These are phyloP conservation scores for Cladosporium sp. DNA, from an alignment of 2,329 filamentous ascomycete genomes.

Conservation along the genomic window DNA sequence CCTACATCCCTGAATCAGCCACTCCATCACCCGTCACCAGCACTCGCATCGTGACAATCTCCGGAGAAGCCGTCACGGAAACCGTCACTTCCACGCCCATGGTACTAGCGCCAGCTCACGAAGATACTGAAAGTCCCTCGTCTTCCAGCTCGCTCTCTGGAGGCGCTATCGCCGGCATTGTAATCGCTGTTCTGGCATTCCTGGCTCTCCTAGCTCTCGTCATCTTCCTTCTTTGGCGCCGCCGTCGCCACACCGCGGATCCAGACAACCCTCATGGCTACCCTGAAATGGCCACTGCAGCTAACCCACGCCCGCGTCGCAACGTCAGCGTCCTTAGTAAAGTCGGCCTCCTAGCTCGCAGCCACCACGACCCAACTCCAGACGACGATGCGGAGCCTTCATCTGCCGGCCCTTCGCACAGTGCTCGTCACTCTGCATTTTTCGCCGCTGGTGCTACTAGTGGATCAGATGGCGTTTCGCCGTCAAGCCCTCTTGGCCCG, in stretches of 20 bases:
- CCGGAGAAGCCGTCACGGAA: constrained; percentile 45
- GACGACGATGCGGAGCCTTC: constrained; percentile 25
- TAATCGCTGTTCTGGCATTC: constrained; percentile 44
- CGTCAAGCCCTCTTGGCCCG: constrained; percentile 33
- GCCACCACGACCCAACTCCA: constrained; percentile 7
- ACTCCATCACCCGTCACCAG: constrained; percentile 37
- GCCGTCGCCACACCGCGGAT: constrained; percentile 34
- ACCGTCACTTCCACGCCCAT: constrained; percentile 45
- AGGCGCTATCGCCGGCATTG: constrained; percentile 50
- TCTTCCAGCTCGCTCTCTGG: constrained; percentile 33
- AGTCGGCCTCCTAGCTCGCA: constrained; percentile 44
- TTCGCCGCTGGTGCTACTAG: constrained; percentile 30
- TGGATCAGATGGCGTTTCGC: constrained; percentile 30
- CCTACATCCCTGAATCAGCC: constrained; percentile 21
- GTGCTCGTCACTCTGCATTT: constrained; percentile 36
- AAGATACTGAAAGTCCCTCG: constrained; percentile 24
- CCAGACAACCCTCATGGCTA: constrained; percentile 9
- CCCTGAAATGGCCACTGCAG: constrained; percentile 14
- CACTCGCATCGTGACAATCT: constrained; percentile 44
- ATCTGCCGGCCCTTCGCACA: constrained; percentile 27
- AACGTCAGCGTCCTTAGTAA: constrained; percentile 52
- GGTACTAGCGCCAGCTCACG: constrained; percentile 26
- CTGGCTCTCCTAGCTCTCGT: constrained; percentile 40
- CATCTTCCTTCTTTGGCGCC: constrained; percentile 41
- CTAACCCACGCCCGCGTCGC: constrained; percentile 29